Percentiles rank a stretch among this genome's conserved stretches.
Evolutionary conservation across 345 rosid species (phyloP).

Genomic region (Combretum micranthum): DNA sequence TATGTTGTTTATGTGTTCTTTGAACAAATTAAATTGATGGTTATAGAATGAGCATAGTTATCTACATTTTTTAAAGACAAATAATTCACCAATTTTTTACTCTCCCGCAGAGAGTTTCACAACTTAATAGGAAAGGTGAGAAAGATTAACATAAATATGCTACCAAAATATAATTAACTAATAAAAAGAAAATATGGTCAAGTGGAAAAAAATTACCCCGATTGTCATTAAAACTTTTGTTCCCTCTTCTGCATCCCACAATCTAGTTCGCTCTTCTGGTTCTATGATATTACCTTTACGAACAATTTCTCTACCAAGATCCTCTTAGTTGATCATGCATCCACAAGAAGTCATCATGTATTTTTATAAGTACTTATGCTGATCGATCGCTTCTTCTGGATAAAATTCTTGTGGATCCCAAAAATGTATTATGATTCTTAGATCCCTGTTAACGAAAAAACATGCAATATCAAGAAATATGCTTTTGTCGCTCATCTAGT

Average conservation of each 20-base stretch:
- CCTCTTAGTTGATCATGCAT: constrained; percentile 10
- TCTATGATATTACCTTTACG: background rate
- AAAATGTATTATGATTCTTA: background rate
- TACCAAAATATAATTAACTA: no score
- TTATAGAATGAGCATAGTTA: no score
- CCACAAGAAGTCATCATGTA: background rate
- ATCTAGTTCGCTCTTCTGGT: background rate
- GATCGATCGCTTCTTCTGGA: background rate
- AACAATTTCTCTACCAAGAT: constrained; percentile 4
- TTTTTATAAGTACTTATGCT: background rate
- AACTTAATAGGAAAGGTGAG: no score
- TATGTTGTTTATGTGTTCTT: no score
- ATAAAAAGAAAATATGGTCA: background rate
- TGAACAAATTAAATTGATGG: no score
- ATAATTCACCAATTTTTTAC: no score
- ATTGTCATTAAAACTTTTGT: background rate
- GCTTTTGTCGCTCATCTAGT: background rate
- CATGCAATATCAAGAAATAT: constrained; percentile 13
- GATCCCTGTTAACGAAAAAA: constrained; percentile 3
- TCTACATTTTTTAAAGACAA: no score
- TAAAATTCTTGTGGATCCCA: background rate
- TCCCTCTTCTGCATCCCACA: background rate
- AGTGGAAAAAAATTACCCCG: background rate
- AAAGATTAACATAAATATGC: no score
- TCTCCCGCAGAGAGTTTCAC: no score